Evolutionary conservation across 495 filamentous ascomycete species (phyloP), one percentile per base, ranked within the genome.

Genomic region (Extremus antarcticus): DNA sequence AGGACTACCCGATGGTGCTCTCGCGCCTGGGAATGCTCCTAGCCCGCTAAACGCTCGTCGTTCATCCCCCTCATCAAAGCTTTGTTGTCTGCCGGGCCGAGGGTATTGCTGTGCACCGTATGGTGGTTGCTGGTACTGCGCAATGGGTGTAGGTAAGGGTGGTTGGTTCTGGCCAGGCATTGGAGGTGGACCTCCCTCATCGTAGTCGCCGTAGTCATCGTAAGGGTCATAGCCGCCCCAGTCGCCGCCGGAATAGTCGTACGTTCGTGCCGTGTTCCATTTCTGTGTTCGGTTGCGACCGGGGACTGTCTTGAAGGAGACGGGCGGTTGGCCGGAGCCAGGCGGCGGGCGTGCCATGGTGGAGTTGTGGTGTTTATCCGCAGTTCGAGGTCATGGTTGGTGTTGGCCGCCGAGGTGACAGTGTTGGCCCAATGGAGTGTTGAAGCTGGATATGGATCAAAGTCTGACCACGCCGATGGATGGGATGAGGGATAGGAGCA

Each of bases 241-340:
- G 63, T 95, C 91, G 60, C 88, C 89, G 56, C 90, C 92, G 63
- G 90, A 92, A 63, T 98, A 98, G 55, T 84, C 84, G 55, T 83
- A 80, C 38, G 82, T 75, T 66, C 91, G 94, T 21, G 92, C 92
- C 62, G 95, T 84, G 11, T 90, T 84, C 92, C 92, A 98, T 73
- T 89, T 89, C 70, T 82, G 89, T 17, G 92, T 96, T 71, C 95
- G 94, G 29, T 84, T 75, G 54, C 92, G 86, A 70, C 87, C 89
- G 24, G 95, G 84, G 66, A 97, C 95, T 13, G 90, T 78, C 63
- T 76, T 80, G 68, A 81, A 87, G 43, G 79, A 78, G 17, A 78
- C 65, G 25, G 82, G 74, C 46, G 65, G 19, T 21, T 45, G 41
- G 41, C 41, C n/a, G 4, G 41, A 7, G 4, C 41, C 41, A 3